Conservation (phyloP, 208 protist species). For the Crithidia brevicula region DNA sequence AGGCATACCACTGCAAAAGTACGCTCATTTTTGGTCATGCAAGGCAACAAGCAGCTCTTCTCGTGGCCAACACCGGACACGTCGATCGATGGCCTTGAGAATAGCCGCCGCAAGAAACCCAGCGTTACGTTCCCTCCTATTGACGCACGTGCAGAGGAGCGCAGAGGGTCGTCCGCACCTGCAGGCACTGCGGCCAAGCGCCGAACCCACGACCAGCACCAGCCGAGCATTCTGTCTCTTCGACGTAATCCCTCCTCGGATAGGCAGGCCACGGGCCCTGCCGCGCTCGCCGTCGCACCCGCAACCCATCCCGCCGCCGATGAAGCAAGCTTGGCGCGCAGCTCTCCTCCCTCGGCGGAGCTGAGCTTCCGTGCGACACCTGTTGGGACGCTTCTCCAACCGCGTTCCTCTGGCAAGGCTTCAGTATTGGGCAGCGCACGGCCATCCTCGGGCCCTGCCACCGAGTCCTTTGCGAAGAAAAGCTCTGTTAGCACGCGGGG, state of each 20-base stretch:
- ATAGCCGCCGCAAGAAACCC: neutral
- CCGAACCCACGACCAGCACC: no score
- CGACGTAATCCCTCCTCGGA: neutral
- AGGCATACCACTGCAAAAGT: no score
- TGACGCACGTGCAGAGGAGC: neutral
- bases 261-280: neutral
- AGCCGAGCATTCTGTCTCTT: neutral
- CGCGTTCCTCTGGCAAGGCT: no score
- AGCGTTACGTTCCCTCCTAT: constrained; percentile 11
- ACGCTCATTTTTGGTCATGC: constrained; percentile 4
- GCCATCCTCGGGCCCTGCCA: neutral
- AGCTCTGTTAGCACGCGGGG: neutral
- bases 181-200: neutral
- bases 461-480: neutral
- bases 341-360: neutral
- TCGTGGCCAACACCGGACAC: neutral
- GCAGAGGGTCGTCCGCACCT: neutral
- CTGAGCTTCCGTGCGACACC: neutral
- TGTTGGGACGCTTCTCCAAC: no score
- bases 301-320: neutral
- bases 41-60: neutral
- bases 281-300: neutral
- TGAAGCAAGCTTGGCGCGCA: neutral
- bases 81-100: neutral
- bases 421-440: no score